Percentiles rank a stretch among this genome's conserved stretches.
Evolutionary conservation across 2,329 filamentous ascomycete species (phyloP).

Genomic region (Fusarium temperatum): DNA sequence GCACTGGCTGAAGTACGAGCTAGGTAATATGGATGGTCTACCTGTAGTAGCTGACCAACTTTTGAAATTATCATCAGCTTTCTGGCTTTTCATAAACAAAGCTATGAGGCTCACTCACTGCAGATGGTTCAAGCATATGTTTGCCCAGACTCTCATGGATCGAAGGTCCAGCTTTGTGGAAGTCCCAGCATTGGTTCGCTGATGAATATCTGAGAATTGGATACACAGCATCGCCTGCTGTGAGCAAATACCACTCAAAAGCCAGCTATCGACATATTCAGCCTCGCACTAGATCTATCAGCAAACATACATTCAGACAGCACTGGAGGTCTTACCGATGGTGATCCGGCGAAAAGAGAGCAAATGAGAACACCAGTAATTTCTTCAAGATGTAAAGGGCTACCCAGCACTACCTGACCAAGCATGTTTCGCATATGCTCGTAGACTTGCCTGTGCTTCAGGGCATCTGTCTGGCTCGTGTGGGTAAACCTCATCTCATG

Average conservation of each 20-base stretch:
- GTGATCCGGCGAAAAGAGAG: slow-evolving; percentile 40
- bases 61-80: not conserved
- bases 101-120: slow-evolving; percentile 3
- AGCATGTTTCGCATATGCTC: slow-evolving; percentile 51
- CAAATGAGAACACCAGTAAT: slow-evolving; percentile 53
- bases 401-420: slow-evolving; percentile 51
- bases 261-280: slow-evolving; percentile 55
- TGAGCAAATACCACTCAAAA: slow-evolving; percentile 53
- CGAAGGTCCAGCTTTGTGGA: slow-evolving; percentile 47
- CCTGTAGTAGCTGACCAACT: slow-evolving; percentile 55
- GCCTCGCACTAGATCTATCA: slow-evolving; percentile 24
- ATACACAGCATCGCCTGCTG: slow-evolving; percentile 56
- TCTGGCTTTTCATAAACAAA: not conserved
- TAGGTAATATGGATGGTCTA: slow-evolving; percentile 50
- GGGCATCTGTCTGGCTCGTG: slow-evolving; percentile 13
- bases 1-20: slow-evolving; percentile 51
- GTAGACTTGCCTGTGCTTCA: slow-evolving; percentile 49
- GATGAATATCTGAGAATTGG: slow-evolving; percentile 52
- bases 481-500: slow-evolving; percentile 48
- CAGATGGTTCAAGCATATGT: slow-evolving; percentile 26
- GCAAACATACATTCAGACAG: not conserved
- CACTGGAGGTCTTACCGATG: slow-evolving; percentile 16
- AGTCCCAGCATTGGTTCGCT: slow-evolving; percentile 45
- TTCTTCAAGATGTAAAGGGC: slow-evolving; percentile 52
- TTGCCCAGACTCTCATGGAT: slow-evolving; percentile 37